A percentile compares a stretch with the other conserved stretches of the same genome.
phyloP scores from a whole-genome alignment of 2,329 filamentous ascomycete species.

The Fusarium armeniacum region DNA sequence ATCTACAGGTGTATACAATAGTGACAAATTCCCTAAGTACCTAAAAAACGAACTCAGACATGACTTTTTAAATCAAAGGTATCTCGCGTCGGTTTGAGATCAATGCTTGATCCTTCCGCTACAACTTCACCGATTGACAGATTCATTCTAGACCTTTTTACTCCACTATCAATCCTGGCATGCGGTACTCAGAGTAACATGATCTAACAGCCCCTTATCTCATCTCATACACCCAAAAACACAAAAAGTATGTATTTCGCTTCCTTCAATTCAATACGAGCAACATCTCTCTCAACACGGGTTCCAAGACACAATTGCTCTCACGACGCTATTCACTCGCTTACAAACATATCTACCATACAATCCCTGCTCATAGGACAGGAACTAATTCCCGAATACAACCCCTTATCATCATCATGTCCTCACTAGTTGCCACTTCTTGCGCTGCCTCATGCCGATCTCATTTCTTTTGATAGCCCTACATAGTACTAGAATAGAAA shows the following conservation, averaged over 20 bases:
- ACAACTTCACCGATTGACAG: conserved; percentile 7
- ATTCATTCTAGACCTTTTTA: conserved; percentile 20
- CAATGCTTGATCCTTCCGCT: conserved; percentile 23
- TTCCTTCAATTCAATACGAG: conserved; percentile 1
- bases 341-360: background rate
- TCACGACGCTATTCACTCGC: background rate
- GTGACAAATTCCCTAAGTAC: background rate
- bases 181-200: conserved; percentile 9
- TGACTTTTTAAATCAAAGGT: conserved; percentile 30
- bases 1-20: conserved; percentile 1
- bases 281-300: background rate
- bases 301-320: background rate
- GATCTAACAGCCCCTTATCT: conserved; percentile 32
- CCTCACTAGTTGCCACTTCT: conserved; percentile 10
- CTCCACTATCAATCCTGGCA: conserved; percentile 15
- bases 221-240: background rate
- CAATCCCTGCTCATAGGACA: conserved; percentile 7
- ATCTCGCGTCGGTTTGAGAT: conserved; percentile 42
- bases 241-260: background rate
- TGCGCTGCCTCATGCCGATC: conserved; percentile 22
- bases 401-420: conserved; percentile 32
- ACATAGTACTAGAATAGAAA: conserved; percentile 7
- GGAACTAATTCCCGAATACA: conserved; percentile 8
- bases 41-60: background rate
- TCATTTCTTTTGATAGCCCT: conserved; percentile 10